These are phyloP conservation scores for Lepiota venenata DNA, from an alignment of 768 basidiomycete species.

Conservation along the genomic window DNA sequence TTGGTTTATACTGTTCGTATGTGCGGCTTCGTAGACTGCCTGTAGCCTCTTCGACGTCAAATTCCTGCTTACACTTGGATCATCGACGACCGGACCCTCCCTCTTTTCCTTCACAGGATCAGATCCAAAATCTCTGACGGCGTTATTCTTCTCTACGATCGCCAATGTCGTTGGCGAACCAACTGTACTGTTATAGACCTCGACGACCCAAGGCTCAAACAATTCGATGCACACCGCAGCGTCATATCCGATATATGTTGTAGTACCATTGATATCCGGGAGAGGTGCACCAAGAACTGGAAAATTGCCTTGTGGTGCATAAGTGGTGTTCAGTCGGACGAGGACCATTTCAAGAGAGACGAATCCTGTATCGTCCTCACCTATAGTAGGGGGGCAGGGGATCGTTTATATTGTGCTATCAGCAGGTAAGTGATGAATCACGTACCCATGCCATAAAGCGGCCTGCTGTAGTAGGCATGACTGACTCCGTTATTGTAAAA, in stretches of 20 bases:
- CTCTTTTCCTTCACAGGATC: conserved; percentile 18
- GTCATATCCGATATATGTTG: conserved; percentile 35
- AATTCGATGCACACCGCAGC: conserved; percentile 35
- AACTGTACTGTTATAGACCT: conserved; percentile 31
- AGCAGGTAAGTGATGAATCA: background rate
- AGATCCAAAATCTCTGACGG: conserved; percentile 19
- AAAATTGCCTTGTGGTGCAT: conserved; percentile 29
- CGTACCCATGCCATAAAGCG: conserved; percentile 23
- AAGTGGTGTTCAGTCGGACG: conserved; percentile 32
- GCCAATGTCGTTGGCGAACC: conserved; percentile 26
- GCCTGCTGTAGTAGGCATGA: conserved; percentile 25
- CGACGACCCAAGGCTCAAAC: conserved; percentile 39
- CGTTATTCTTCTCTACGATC: conserved; percentile 28
- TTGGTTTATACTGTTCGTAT: conserved; percentile 36
- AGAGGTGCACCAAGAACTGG: conserved; percentile 16
- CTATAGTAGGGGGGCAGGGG: conserved; percentile 15
- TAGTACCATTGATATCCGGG: conserved; percentile 22
- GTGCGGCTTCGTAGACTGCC: conserved; percentile 25
- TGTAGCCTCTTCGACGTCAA: conserved; percentile 27
- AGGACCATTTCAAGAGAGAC: conserved; percentile 31
- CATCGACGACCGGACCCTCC: conserved; percentile 16
- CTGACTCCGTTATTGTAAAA: conserved; percentile 34
- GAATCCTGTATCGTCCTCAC: conserved; percentile 30
- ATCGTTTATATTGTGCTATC: background rate
- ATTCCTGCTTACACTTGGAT: conserved; percentile 18